These are phyloP conservation scores for Knoxia roxburghii DNA, from an alignment of 257 asterid species.

Conservation along the genomic window DNA sequence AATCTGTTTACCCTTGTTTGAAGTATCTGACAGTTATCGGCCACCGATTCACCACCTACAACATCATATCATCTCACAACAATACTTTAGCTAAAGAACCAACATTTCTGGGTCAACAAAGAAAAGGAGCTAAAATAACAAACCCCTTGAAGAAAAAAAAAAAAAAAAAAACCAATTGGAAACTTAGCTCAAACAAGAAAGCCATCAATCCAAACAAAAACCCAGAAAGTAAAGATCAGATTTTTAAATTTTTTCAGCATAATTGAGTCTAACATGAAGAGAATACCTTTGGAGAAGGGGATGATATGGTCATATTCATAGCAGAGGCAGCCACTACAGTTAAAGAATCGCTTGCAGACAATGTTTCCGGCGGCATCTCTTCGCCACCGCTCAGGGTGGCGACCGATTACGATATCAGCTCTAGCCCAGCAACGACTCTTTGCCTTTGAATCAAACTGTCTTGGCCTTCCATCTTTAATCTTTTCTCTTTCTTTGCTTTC, in stretches of 20 bases:
- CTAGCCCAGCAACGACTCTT: slow-evolving; percentile 71
- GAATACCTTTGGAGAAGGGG: slow-evolving; percentile 81
- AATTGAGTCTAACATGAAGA: not conserved
- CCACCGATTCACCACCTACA: slow-evolving; percentile 92
- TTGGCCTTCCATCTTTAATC: slow-evolving; percentile 44
- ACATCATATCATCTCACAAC: not conserved
- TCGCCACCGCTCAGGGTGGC: slow-evolving; percentile 99
- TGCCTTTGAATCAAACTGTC: slow-evolving; percentile 62
- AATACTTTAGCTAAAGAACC: not conserved
- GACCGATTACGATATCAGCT: slow-evolving; percentile 76
- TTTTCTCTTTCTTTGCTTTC: slow-evolving; percentile 3
- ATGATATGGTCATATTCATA: slow-evolving; percentile 87
- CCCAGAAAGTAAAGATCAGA: not conserved
- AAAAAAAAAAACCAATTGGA: not conserved
- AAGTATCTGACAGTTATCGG: slow-evolving; percentile 90
- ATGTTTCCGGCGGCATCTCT: slow-evolving; percentile 91
- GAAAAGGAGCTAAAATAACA: not conserved
- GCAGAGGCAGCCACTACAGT: slow-evolving; percentile 92
- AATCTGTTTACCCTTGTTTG: slow-evolving; percentile 89
- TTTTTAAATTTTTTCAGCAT: not conserved
- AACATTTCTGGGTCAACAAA: not conserved
- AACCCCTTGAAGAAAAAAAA: not conserved
- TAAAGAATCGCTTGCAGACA: slow-evolving; percentile 87
- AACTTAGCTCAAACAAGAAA: not conserved
- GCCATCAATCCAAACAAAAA: not conserved